These are phyloP conservation scores for Myriosclerotinia curreyana DNA, from an alignment of 2,329 filamentous ascomycete species.

Conservation along the genomic window DNA sequence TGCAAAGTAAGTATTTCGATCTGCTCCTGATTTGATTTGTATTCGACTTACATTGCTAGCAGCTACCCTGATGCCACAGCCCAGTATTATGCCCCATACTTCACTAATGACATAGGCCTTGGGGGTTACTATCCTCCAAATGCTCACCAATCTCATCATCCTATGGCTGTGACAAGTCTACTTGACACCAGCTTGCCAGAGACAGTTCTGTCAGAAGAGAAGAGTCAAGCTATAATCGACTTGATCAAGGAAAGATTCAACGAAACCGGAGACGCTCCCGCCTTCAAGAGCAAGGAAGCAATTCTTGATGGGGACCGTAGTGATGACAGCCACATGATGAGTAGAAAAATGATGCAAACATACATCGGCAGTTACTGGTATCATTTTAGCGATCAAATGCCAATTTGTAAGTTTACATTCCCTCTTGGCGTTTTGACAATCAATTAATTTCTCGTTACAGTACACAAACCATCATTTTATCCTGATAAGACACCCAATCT, in stretches of 20 bases:
- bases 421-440: neutral
- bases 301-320: conserved; percentile 77
- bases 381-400: conserved; percentile 90
- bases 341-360: conserved; percentile 90
- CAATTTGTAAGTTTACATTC: conserved; percentile 54
- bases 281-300: conserved; percentile 67
- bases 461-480: conserved; percentile 91
- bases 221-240: conserved; percentile 77
- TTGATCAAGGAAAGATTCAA: conserved; percentile 79
- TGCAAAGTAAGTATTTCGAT: conserved; percentile 47
- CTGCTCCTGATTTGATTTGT: neutral
- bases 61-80: conserved; percentile 55
- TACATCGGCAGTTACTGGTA: conserved; percentile 94
- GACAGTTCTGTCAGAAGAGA: conserved; percentile 79
- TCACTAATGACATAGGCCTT: conserved; percentile 47
- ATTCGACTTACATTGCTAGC: conserved; percentile 7
- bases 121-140: conserved; percentile 56
- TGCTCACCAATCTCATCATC: conserved; percentile 59
- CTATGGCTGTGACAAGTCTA: conserved; percentile 86
- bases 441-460: conserved; percentile 31
- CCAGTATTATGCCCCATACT: conserved; percentile 50
- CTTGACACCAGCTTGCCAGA: conserved; percentile 78
- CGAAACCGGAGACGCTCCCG: conserved; percentile 70
- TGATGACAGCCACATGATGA: conserved; percentile 64
- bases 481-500: conserved; percentile 83